A percentile compares a stretch with the other conserved stretches of the same genome.
phyloP scores from a whole-genome alignment of 192 early-diverging fungal species.

The Anaeromyces robustus region DNA sequence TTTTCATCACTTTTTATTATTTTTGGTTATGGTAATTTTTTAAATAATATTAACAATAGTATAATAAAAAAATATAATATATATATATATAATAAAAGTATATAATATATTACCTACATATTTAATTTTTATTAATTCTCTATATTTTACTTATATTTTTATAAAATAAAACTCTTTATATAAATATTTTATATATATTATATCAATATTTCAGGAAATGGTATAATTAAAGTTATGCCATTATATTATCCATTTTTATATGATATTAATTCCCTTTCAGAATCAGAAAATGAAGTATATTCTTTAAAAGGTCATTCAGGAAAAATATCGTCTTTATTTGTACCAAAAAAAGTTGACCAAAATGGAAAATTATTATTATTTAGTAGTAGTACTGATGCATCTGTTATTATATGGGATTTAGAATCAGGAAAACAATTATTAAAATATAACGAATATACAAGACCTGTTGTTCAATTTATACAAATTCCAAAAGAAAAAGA shows the following conservation, averaged over 20 bases:
- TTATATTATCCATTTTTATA: background rate
- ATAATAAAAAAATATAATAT: no score
- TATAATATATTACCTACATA: no score
- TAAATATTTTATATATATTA: no score
- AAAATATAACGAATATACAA: background rate
- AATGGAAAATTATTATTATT: background rate
- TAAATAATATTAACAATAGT: background rate
- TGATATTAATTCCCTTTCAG: background rate
- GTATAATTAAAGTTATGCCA: background rate
- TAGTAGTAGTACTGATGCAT: background rate
- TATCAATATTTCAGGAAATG: background rate
- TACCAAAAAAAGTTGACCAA: background rate
- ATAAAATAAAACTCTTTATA: no score
- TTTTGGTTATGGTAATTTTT: background rate
- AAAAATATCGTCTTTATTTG: background rate
- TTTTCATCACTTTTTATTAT: background rate
- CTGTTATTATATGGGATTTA: background rate
- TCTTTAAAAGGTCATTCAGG: background rate
- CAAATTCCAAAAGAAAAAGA: background rate
- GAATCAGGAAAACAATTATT: background rate
- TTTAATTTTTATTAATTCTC: no score
- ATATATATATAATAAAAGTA: no score
- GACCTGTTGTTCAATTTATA: background rate
- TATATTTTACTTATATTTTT: no score
- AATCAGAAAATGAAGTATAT: background rate